Conservation (phyloP, 2,329 filamentous ascomycete genomes). For the Rhynchosporium agropyri region DNA sequence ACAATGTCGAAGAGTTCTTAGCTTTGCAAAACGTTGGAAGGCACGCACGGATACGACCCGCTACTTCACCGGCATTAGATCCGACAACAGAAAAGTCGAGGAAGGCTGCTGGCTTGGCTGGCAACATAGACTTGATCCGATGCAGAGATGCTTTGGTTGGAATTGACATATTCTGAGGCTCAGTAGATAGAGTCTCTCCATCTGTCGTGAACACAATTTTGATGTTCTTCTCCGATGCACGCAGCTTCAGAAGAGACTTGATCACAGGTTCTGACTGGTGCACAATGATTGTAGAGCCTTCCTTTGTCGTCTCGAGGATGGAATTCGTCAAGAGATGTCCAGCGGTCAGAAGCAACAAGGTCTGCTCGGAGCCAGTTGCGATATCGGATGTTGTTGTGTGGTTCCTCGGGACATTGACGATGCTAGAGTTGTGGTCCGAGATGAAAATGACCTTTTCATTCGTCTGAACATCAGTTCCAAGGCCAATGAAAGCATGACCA, state of each 20-base stretch:
- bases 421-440: constrained; percentile 10
- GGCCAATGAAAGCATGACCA: neutral
- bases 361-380: neutral
- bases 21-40: constrained; percentile 5
- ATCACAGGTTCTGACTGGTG: neutral
- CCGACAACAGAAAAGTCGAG: constrained; percentile 6
- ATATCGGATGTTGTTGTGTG: neutral
- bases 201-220: constrained; percentile 5
- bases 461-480: neutral
- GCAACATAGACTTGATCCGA: neutral
- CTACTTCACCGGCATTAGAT: neutral
- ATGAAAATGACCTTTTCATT: neutral
- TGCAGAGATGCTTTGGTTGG: neutral
- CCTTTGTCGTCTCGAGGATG: neutral
- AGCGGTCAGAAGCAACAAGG: neutral
- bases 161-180: neutral
- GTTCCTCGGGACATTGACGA: neutral
- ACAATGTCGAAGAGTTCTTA: neutral
- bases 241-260: neutral
- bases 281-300: constrained; percentile 6
- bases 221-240: constrained; percentile 3
- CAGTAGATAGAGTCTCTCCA: neutral
- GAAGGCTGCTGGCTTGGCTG: neutral
- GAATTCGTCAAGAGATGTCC: constrained; percentile 5
- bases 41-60: constrained; percentile 1